Conservation (phyloP, 2,329 filamentous ascomycete genomes). For the Alternaria postmessia region DNA sequence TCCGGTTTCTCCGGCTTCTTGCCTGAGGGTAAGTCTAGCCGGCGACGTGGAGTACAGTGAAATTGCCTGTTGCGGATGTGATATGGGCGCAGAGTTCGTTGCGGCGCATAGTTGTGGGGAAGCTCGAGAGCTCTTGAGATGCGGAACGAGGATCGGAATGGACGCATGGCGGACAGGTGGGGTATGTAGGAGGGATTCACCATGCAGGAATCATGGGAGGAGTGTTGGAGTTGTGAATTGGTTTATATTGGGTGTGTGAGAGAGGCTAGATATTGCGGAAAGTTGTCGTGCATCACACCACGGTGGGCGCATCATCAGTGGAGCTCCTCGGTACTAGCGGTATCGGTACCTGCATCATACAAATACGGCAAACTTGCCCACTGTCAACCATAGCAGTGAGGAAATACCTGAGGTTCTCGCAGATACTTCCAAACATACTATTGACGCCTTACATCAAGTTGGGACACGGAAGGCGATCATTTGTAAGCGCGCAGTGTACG, state of each 20-base stretch:
- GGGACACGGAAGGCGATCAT: not conserved
- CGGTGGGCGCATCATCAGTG: constrained; percentile 33
- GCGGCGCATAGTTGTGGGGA: constrained; percentile 35
- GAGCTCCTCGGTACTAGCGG: constrained; percentile 24
- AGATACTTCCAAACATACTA: not conserved
- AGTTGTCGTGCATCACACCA: constrained; percentile 42
- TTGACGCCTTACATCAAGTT: not conserved
- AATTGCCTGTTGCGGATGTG: constrained; percentile 23
- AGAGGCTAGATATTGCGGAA: constrained; percentile 10
- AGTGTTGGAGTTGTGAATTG: not conserved
- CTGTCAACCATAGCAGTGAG: not conserved
- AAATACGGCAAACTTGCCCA: constrained; percentile 26
- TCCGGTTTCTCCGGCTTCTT: constrained; percentile 28
- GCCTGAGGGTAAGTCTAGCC: constrained; percentile 31
- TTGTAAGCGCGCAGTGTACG: not conserved
- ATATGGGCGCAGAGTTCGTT: constrained; percentile 28
- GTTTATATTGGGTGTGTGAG: constrained; percentile 19
- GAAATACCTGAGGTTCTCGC: not conserved
- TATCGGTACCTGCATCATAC: constrained; percentile 21
- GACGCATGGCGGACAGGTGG: constrained; percentile 40
- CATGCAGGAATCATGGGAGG: constrained; percentile 28
- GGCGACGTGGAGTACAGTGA: constrained; percentile 25
- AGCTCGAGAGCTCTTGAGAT: constrained; percentile 39
- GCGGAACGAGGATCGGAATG: constrained; percentile 37
- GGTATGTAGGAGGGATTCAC: constrained; percentile 7